Evolutionary conservation across 2,329 filamentous ascomycete species (phyloP).

Genomic region (Fusarium oligoseptatum): DNA sequence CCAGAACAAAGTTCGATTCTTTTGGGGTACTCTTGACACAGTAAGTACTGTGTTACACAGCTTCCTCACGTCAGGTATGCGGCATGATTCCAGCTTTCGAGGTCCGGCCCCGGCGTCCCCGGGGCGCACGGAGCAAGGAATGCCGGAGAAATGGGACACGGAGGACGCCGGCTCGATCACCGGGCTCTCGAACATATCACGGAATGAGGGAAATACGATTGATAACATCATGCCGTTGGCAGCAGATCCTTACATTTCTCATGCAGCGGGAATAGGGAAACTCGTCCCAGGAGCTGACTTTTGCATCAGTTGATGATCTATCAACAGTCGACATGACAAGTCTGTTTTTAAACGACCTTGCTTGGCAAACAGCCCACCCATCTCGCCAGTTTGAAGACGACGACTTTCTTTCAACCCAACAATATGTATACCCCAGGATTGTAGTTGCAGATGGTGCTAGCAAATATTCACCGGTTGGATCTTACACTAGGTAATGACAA

Average conservation of each 20-base stretch:
- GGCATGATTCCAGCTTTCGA: conserved; percentile 25
- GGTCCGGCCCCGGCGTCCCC: conserved; percentile 38
- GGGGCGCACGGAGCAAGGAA: conserved; percentile 30
- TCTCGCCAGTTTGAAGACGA: conserved; percentile 4
- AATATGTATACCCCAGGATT: not conserved
- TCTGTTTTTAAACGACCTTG: not conserved
- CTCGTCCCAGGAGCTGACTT: not conserved
- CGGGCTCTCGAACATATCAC: conserved; percentile 32
- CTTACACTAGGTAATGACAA: not conserved
- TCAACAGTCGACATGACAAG: conserved; percentile 3
- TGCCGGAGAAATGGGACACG: conserved; percentile 27
- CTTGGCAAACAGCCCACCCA: conserved; percentile 25
- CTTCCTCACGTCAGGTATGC: conserved; percentile 16
- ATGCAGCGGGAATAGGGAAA: conserved; percentile 8
- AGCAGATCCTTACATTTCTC: conserved; percentile 8
- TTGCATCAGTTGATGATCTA: conserved; percentile 6
- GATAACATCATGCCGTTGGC: conserved; percentile 10
- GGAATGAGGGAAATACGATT: conserved; percentile 29
- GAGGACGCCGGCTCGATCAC: conserved; percentile 20
- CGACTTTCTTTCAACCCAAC: not conserved
- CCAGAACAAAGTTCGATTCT: not conserved
- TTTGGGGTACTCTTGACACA: not conserved
- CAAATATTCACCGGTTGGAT: not conserved
- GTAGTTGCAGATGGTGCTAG: not conserved
- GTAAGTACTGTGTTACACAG: not conserved